Evolutionary conservation across 495 filamentous ascomycete species (phyloP).

Genomic region (Annulohypoxylon moriforme): DNA sequence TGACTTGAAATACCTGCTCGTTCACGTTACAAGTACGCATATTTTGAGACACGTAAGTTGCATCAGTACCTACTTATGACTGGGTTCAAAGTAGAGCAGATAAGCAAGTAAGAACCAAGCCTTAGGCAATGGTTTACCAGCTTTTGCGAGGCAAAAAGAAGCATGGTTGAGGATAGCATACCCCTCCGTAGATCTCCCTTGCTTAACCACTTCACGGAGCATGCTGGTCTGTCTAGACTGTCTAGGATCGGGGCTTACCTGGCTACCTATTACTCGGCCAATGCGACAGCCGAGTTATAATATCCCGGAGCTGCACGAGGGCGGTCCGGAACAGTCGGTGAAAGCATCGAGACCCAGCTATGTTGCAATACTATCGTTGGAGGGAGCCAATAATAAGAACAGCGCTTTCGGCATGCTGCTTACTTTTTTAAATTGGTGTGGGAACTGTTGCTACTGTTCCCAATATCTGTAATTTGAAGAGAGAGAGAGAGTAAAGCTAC

Average conservation of each 20-base stretch:
- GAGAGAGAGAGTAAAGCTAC: too few relatives aligned
- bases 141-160: neutral
- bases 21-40: neutral
- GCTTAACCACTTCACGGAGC: constrained; percentile 1
- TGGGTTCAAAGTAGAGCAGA: neutral
- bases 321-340: constrained; percentile 42
- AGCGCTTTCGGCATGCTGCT: constrained; percentile 5
- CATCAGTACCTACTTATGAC: neutral
- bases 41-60: neutral
- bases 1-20: neutral
- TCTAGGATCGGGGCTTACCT: neutral
- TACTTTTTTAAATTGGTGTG: constrained; percentile 3
- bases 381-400: constrained; percentile 1
- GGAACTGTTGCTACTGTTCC: neutral
- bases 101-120: neutral
- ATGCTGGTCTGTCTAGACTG: neutral
- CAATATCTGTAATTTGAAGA: too few relatives aligned
- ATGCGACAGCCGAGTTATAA: constrained; percentile 21
- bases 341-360: constrained; percentile 17
- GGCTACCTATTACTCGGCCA: constrained; percentile 4
- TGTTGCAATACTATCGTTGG: neutral
- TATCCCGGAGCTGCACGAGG: constrained; percentile 38
- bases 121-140: too few relatives aligned
- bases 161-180: constrained; percentile 10
- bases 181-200: constrained; percentile 29